A percentile compares a stretch with the other conserved stretches of the same genome.
Evolutionary conservation across 768 basidiomycete species (phyloP).

Genomic region (Hydnum rufescens): DNA sequence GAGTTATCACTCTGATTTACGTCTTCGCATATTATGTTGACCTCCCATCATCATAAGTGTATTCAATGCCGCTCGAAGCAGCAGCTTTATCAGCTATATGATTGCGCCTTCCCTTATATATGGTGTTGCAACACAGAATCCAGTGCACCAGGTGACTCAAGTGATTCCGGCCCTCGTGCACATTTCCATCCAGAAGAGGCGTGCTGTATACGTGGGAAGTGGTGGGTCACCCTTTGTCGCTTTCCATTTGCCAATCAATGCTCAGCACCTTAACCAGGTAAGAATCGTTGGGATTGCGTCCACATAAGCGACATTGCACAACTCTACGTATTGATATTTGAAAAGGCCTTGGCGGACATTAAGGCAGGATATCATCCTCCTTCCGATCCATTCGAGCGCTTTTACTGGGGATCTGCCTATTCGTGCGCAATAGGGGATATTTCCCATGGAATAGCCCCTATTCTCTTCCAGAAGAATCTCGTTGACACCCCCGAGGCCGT

Average conservation of each 20-base stretch:
- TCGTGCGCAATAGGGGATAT: constrained; percentile 8
- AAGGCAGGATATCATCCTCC: constrained; percentile 7
- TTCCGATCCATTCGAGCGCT: constrained; percentile 12
- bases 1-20: constrained; percentile 2
- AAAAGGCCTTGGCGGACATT: constrained; percentile 9
- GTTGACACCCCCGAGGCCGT: constrained; percentile 2
- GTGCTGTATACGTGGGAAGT: constrained; percentile 12
- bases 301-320: constrained; percentile 14
- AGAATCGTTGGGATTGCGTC: constrained; percentile 15
- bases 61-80: constrained; percentile 10
- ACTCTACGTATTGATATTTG: constrained; percentile 14
- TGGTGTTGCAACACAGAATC: constrained; percentile 4
- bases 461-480: constrained; percentile 7
- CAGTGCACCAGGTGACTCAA: constrained; percentile 12
- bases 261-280: background rate
- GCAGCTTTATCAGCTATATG: constrained; percentile 13
- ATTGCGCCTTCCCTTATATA: constrained; percentile 16
- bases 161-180: constrained; percentile 13
- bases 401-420: constrained; percentile 14
- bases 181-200: constrained; percentile 9
- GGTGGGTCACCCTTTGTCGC: constrained; percentile 2
- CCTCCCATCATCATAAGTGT: constrained; percentile 8
- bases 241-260: background rate
- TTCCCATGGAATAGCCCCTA: constrained; percentile 5
- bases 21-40: background rate